Evolutionary conservation across 176 grass and related monocot genomes (phyloP).

Genomic region (Cenchrus americanus): DNA sequence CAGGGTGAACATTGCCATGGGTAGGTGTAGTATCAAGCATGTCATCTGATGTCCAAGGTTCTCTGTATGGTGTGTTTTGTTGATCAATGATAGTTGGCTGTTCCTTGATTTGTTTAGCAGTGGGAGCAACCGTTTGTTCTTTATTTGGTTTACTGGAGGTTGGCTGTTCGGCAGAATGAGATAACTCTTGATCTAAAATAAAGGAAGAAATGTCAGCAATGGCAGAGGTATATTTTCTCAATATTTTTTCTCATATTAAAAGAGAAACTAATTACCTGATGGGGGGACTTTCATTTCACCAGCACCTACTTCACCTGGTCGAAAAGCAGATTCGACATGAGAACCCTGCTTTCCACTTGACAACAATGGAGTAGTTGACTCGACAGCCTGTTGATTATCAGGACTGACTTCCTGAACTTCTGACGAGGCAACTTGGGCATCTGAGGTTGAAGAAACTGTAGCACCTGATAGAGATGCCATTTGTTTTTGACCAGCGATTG

Average conservation of each 20-base stretch:
- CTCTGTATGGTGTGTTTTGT: conserved; percentile 12
- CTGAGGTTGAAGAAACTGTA: too few relatives aligned
- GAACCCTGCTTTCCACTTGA: conserved; percentile 42
- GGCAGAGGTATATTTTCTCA: neutral
- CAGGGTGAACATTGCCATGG: neutral
- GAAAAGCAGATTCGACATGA: neutral
- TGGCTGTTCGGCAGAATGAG: conserved; percentile 13
- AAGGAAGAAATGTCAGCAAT: conserved; percentile 29
- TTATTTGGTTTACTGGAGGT: conserved; percentile 15
- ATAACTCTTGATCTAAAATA: conserved; percentile 29
- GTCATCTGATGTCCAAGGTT: neutral
- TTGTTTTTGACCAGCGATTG: neutral
- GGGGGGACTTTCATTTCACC: conserved; percentile 2
- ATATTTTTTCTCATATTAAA: neutral
- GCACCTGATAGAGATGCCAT: too few relatives aligned
- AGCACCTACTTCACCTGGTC: conserved; percentile 13
- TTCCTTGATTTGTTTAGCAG: conserved; percentile 29
- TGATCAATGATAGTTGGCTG: conserved; percentile 11
- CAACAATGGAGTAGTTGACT: conserved; percentile 26
- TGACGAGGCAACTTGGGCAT: neutral
- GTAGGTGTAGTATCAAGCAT: neutral
- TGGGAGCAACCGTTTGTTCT: conserved; percentile 27
- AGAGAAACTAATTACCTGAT: conserved; percentile 37
- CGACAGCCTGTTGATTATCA: neutral
- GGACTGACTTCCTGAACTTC: conserved; percentile 22